Conservation (phyloP, 352 stramenopile species). For the Thalassiosira exigua region DNA sequence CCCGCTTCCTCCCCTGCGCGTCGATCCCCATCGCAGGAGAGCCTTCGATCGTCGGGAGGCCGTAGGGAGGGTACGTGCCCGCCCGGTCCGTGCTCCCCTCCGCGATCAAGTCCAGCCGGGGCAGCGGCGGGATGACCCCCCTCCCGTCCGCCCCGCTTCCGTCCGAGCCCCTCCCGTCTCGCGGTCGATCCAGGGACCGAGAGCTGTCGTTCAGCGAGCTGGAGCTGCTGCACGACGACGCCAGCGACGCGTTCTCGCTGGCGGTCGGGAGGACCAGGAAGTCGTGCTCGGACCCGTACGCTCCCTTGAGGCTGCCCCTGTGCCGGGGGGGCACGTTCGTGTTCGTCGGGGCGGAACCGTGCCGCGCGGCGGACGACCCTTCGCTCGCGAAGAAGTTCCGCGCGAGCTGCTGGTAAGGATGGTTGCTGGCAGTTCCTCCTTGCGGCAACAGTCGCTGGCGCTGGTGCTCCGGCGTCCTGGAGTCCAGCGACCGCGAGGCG, state of each 20-base stretch:
- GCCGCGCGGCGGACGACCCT: neutral
- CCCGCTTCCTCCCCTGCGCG: neutral
- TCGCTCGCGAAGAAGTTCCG: neutral
- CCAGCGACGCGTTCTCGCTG: neutral
- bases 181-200: neutral
- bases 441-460: too few species aligned
- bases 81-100: neutral
- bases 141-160: neutral
- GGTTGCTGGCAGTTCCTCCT: neutral
- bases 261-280: slow-evolving; percentile 6
- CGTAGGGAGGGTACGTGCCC: slow-evolving; percentile 14
- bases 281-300: slow-evolving; percentile 41
- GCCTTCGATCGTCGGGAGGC: slow-evolving; percentile 29
- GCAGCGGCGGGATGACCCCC: neutral
- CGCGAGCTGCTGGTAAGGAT: neutral
- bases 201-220: neutral
- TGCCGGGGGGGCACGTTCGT: too few species aligned
- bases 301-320: neutral
- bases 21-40: slow-evolving; percentile 3
- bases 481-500: neutral
- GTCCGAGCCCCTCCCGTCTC: neutral
- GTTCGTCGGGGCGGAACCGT: neutral
- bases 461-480: neutral
- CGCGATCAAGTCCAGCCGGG: neutral
- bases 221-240: neutral